Percentiles rank a stretch among this genome's conserved stretches.
Evolutionary conservation across 176 grass and related monocot genomes (phyloP).

Genomic region (Phoenix dactylifera): DNA sequence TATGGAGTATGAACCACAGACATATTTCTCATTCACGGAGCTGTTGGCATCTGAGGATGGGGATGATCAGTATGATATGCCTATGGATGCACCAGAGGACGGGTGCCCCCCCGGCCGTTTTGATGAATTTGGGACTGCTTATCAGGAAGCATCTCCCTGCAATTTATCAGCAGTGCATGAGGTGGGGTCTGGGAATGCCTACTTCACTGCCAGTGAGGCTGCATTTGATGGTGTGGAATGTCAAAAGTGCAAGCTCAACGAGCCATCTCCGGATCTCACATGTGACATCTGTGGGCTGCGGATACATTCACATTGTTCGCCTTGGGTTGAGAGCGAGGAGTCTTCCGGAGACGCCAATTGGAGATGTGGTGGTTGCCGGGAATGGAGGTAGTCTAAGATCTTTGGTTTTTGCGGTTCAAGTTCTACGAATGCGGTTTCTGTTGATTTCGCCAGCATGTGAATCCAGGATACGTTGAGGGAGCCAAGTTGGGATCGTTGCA

Average conservation of each 20-base stretch:
- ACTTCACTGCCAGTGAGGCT: constrained; percentile 11
- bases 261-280: constrained; percentile 45
- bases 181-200: constrained; percentile 26
- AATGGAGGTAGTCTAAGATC: constrained; percentile 22
- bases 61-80: constrained; percentile 36
- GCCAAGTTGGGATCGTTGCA: too few species aligned
- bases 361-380: constrained; percentile 64
- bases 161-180: constrained; percentile 13
- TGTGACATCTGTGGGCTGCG: constrained; percentile 46
- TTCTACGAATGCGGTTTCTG: too few species aligned
- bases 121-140: constrained; percentile 28
- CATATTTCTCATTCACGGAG: constrained; percentile 73
- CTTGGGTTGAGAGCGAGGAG: constrained; percentile 37
- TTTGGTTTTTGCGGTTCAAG: too few species aligned
- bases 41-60: constrained; percentile 61
- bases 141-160: constrained; percentile 24
- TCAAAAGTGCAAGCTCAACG: constrained; percentile 37
- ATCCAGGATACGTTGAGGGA: too few species aligned
- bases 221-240: constrained; percentile 24
- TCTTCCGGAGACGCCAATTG: constrained; percentile 23
- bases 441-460: too few species aligned
- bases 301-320: constrained; percentile 56
- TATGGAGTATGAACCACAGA: constrained; percentile 55
- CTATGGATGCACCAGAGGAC: constrained; percentile 20
- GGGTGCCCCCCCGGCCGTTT: constrained; percentile 10